Percentiles rank a stretch among this genome's conserved stretches.
phyloP scores from a whole-genome alignment of 495 filamentous ascomycete species.

The Penicillium parvum region DNA sequence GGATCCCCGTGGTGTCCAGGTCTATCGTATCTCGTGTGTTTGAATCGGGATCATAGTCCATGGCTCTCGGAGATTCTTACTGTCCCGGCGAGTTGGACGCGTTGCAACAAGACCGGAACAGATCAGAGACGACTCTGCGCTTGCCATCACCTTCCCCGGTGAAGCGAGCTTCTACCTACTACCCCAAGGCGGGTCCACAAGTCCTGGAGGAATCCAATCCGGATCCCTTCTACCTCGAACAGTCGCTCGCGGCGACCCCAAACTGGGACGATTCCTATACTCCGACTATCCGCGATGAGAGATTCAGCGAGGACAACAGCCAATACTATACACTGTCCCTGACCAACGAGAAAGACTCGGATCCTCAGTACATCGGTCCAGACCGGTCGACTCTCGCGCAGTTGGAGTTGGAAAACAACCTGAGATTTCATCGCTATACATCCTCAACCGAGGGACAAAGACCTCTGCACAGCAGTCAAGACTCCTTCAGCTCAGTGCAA shows the following conservation, averaged over 20 bases:
- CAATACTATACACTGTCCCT: slow-evolving; percentile 37
- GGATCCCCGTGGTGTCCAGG: slow-evolving; percentile 3
- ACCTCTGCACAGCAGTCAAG: slow-evolving; percentile 28
- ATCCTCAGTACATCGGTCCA: slow-evolving; percentile 12
- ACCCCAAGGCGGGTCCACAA: slow-evolving; percentile 26
- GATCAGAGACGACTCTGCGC: slow-evolving; percentile 33
- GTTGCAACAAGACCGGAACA: slow-evolving; percentile 29
- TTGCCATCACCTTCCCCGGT: slow-evolving; percentile 29
- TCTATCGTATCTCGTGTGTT: slow-evolving; percentile 11
- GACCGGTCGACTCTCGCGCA: slow-evolving; percentile 37
- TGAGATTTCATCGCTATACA: slow-evolving; percentile 27
- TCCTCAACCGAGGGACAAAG: slow-evolving; percentile 24
- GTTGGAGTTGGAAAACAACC: slow-evolving; percentile 34
- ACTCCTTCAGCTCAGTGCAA: slow-evolving; percentile 37
- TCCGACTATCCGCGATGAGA: slow-evolving; percentile 33
- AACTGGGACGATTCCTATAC: slow-evolving; percentile 23
- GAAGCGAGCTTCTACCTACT: slow-evolving; percentile 37
- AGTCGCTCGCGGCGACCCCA: slow-evolving; percentile 31
- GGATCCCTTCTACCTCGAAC: slow-evolving; percentile 46
- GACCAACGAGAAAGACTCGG: slow-evolving; percentile 19
- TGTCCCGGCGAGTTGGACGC: slow-evolving; percentile 35
- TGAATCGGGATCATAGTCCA: slow-evolving; percentile 33
- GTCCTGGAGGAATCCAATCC: slow-evolving; percentile 38
- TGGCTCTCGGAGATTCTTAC: slow-evolving; percentile 38
- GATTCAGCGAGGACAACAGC: slow-evolving; percentile 30